A percentile compares a stretch with the other conserved stretches of the same genome.
Conservation (phyloP, 306 rosid species). For the Parietaria judaica region DNA sequence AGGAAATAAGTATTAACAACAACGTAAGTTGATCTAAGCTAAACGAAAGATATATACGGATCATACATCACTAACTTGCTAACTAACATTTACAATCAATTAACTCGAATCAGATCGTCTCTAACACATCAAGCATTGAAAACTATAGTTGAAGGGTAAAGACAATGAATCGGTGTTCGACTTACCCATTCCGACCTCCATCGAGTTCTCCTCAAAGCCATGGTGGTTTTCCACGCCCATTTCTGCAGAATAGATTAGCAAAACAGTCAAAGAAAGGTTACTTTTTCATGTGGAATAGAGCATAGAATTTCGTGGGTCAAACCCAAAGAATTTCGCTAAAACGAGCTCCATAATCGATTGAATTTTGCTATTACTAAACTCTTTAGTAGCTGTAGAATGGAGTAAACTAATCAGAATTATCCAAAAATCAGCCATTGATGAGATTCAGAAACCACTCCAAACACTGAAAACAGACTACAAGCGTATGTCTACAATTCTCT, state of each 20-base stretch:
- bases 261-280: background rate
- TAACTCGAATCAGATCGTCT: background rate
- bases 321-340: background rate
- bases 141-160: constrained; percentile 5
- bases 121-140: constrained; percentile 1
- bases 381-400: constrained; percentile 2
- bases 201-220: constrained; percentile 55
- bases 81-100: background rate
- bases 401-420: background rate
- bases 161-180: constrained; percentile 12
- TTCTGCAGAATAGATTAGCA: constrained; percentile 1
- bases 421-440: background rate
- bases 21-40: background rate
- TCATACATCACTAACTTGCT: background rate
- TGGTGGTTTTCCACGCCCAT: constrained; percentile 65
- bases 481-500: constrained; percentile 5
- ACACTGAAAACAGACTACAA: constrained; percentile 16
- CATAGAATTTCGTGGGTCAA: background rate
- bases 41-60: background rate
- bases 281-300: no score
- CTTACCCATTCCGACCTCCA: constrained; percentile 98
- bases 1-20: constrained; percentile 9
- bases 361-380: background rate
- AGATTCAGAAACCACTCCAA: constrained; percentile 16
- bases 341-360: background rate